These are phyloP conservation scores for Thraustochytrium sp. DNA, from an alignment of 352 stramenopile species.

Conservation along the genomic window DNA sequence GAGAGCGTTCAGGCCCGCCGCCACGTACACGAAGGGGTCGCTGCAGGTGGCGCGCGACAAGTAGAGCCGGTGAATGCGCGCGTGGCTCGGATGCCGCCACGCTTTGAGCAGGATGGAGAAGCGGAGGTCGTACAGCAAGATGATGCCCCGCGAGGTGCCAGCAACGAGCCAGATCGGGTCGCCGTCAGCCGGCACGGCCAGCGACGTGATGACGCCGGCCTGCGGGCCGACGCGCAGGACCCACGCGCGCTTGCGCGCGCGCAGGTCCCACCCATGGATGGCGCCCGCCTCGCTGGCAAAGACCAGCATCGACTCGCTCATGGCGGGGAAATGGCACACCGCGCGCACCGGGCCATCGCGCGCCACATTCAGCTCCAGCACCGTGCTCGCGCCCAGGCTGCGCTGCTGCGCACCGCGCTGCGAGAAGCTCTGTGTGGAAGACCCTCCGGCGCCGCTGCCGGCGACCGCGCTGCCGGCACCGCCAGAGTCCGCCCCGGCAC, in stretches of 20 bases:
- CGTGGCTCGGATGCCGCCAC: constrained; percentile 87
- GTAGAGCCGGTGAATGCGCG: constrained; percentile 72
- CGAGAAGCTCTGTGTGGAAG: not conserved
- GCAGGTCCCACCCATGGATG: constrained; percentile 82
- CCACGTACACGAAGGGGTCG: constrained; percentile 85
- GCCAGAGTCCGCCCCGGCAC: not conserved
- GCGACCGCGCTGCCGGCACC: not conserved
- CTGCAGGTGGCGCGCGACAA: constrained; percentile 58
- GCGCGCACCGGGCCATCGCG: constrained; percentile 83
- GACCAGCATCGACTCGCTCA: constrained; percentile 82
- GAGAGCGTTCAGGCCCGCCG: constrained; percentile 83
- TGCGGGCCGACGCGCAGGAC: constrained; percentile 81
- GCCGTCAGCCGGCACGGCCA: constrained; percentile 80
- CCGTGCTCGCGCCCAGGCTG: not conserved
- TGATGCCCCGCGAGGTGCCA: constrained; percentile 85
- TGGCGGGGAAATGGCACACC: constrained; percentile 91
- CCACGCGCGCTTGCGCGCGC: constrained; percentile 82
- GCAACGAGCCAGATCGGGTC: constrained; percentile 89
- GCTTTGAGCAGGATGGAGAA: constrained; percentile 89
- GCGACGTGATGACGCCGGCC: constrained; percentile 83
- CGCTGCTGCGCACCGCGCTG: not conserved
- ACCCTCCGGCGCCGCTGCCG: not conserved
- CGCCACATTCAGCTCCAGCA: not conserved
- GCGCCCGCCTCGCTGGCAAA: constrained; percentile 83
- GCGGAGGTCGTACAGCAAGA: constrained; percentile 92